Evolutionary conservation across 768 basidiomycete genomes (phyloP), one percentile per base, ranked within the genome.

Genomic region (Phanerodontia chrysosporium): DNA sequence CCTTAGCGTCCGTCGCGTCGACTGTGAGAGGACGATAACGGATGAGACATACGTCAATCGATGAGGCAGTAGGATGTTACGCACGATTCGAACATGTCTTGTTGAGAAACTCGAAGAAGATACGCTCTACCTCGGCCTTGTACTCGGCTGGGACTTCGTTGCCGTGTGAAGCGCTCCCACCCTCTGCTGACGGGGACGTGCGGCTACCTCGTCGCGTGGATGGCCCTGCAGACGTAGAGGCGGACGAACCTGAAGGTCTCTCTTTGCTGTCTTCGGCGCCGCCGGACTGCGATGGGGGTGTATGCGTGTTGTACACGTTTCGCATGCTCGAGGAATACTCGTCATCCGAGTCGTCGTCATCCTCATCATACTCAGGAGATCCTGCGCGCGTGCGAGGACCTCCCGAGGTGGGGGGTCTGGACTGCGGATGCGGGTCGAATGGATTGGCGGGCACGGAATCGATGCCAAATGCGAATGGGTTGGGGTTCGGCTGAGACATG

Each of bases 1-100:
- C 96, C 72, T 99, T 99, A 29, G 84, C 80, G 69, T 98, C 97
- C 51, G 87, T 90, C 3, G 91, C 89, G 58, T 97, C 93, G 74
- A 98, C 95, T 98, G 64, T 60, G 56, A 57, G 42, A 55, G 57
- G 66, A 48, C 67, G 60, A 65, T 57, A 64, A 51, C 53, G 55
- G n/a, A 35, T 51, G 58, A 56, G 51, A 53, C 59, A 54, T 62
- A 56, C 57, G 29, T 12, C 48, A 30, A 28, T 12, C 28, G 28
- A 59, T 30, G 51, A 60, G 32, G 44, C 51, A 25, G 57, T 64
- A 51, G 24, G 22, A 48, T 3, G 52, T 61, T n/a, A 78, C 90
- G 74, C 71, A 95, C 94, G 71, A 71, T 97, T 91, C 21, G 92
- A 95, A 74, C 95, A 98, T 55, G 91, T 83, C 55, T 78, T 83